These are phyloP conservation scores for Pythium sukuiense DNA, from an alignment of 352 stramenopile genomes.

Conservation along the genomic window DNA sequence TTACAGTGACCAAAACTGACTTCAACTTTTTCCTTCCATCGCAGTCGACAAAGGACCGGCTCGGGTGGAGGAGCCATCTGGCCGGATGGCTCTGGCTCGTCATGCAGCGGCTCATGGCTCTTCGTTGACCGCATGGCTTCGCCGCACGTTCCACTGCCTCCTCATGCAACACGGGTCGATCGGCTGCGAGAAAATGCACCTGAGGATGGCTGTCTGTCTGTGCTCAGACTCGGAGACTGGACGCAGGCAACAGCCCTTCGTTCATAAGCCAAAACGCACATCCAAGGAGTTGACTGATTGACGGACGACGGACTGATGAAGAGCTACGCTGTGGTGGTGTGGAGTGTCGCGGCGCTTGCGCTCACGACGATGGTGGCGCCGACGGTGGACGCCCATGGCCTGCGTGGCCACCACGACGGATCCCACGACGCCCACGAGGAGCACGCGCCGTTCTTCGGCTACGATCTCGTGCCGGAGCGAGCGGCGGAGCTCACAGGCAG, in stretches of 20 bases:
- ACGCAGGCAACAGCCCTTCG: neutral
- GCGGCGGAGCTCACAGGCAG: neutral
- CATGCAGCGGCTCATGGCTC: neutral
- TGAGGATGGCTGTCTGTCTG: neutral
- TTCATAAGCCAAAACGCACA: neutral
- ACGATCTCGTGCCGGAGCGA: neutral
- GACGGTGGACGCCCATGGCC: slow-evolving; percentile 1
- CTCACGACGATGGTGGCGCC: slow-evolving; percentile 6
- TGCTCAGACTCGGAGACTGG: neutral
- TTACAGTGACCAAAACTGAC: neutral
- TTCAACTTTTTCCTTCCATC: slow-evolving; percentile 1
- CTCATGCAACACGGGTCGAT: neutral
- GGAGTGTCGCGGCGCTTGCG: neutral
- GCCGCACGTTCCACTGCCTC: neutral
- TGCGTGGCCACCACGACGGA: neutral
- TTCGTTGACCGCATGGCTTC: slow-evolving; percentile 3
- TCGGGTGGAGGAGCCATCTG: neutral
- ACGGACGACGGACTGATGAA: neutral
- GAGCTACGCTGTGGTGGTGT: slow-evolving; percentile 3
- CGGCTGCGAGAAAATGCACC: neutral
- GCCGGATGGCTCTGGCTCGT: neutral
- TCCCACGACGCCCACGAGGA: slow-evolving; percentile 1
- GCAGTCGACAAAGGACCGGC: neutral
- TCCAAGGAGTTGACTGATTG: neutral
- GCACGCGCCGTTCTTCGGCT: slow-evolving; percentile 1